These are phyloP conservation scores for Spergularia azorica DNA, from an alignment of 179 eudicot genomes.

Conservation along the genomic window DNA sequence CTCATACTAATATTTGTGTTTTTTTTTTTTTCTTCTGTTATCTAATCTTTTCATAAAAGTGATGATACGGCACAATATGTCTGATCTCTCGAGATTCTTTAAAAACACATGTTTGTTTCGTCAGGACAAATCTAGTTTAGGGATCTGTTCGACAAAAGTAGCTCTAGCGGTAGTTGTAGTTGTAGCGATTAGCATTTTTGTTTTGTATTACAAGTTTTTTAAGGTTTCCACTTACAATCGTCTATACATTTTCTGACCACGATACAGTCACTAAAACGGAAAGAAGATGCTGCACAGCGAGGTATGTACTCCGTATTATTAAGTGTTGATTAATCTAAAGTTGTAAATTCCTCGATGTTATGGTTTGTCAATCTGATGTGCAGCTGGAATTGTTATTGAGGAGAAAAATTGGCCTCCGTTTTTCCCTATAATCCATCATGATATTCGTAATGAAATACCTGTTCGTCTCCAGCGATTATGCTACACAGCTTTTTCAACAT, in stretches of 20 bases:
- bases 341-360: neutral
- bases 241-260: neutral
- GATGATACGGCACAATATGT: too few relatives aligned
- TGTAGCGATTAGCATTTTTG: too few relatives aligned
- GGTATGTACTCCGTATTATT: conserved; percentile 35
- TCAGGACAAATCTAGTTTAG: too few relatives aligned
- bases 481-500: conserved; percentile 79
- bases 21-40: too few relatives aligned
- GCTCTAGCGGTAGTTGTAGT: too few relatives aligned
- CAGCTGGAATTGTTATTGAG: conserved; percentile 94
- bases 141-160: too few relatives aligned
- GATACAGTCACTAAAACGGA: conserved; percentile 62
- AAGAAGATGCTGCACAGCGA: conserved; percentile 89
- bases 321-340: neutral
- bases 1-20: too few relatives aligned
- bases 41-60: too few relatives aligned
- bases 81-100: too few relatives aligned
- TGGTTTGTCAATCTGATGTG: conserved; percentile 33
- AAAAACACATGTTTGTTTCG: too few relatives aligned
- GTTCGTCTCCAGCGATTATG: conserved; percentile 85
- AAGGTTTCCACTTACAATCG: neutral
- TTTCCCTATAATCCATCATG: conserved; percentile 93
- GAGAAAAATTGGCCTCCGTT: conserved; percentile 97
- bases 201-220: neutral
- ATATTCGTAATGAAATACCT: conserved; percentile 91